Conservation (phyloP, 331 rosid genomes). For the Rhamnella rubrinervis region DNA sequence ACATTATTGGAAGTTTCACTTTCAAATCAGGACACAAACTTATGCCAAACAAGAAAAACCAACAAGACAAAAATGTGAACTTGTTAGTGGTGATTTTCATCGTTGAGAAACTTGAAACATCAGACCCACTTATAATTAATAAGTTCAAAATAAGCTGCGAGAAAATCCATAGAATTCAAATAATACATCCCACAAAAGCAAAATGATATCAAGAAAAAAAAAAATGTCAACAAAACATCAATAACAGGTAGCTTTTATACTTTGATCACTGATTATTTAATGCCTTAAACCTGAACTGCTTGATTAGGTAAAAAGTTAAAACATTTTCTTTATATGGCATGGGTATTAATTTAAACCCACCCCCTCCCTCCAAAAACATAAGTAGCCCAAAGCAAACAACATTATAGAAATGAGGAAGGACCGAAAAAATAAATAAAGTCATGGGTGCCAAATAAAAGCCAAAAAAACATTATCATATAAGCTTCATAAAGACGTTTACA, state of each 20-base stretch:
- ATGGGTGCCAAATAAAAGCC: background rate
- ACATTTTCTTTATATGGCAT: background rate
- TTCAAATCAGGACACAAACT: constrained; percentile 4
- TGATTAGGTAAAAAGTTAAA: background rate
- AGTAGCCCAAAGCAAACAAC: background rate
- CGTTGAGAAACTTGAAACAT: background rate
- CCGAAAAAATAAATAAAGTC: background rate
- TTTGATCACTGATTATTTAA: too few species aligned
- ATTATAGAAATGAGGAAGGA: background rate
- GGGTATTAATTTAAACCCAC: background rate
- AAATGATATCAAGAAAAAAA: too few species aligned
- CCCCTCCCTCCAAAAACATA: background rate
- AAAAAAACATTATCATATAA: background rate
- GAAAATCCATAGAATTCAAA: too few species aligned
- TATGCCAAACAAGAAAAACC: background rate
- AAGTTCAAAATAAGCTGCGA: too few species aligned
- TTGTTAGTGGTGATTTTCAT: background rate
- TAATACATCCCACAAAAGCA: too few species aligned
- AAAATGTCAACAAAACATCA: too few species aligned
- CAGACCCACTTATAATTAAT: background rate
- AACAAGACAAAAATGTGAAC: background rate
- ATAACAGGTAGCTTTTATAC: too few species aligned
- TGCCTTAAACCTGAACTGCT: background rate
- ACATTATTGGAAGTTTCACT: constrained; percentile 21
- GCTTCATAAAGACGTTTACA: background rate